phyloP scores from a whole-genome alignment of 2,329 filamentous ascomycete genomes.

The Fonsecaea nubica region DNA sequence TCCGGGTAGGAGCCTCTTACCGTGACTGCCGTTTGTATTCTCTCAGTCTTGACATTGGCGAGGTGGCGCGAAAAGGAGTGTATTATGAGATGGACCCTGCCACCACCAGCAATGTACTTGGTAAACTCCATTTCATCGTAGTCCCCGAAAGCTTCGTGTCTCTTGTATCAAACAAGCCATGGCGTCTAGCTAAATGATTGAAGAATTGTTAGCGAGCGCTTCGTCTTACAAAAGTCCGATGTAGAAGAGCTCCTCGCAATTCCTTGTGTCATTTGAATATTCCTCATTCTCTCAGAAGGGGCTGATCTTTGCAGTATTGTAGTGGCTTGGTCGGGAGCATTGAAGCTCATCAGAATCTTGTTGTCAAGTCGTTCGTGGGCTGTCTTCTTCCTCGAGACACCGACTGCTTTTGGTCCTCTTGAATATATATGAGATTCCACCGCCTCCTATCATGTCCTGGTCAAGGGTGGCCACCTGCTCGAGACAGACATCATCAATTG shows the following conservation, averaged over 20 bases:
- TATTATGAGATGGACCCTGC: too few species aligned
- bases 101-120: not conserved
- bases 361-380: not conserved
- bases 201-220: not conserved
- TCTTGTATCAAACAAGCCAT: not conserved
- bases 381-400: slow-evolving; percentile 2
- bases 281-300: not conserved
- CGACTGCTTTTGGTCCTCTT: slow-evolving; percentile 34
- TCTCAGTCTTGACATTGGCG: not conserved
- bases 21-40: not conserved
- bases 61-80: too few species aligned
- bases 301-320: not conserved
- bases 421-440: slow-evolving; percentile 39
- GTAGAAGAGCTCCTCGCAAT: not conserved
- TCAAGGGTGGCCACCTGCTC: slow-evolving; percentile 35
- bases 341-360: not conserved
- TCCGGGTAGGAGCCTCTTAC: not conserved
- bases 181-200: not conserved
- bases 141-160: not conserved
- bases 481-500: slow-evolving; percentile 37
- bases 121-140: not conserved
- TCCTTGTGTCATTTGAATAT: not conserved
- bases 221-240: too few species aligned
- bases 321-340: not conserved
- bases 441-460: slow-evolving; percentile 30